A percentile compares a stretch with the other conserved stretches of the same genome.
phyloP scores from a whole-genome alignment of 495 filamentous ascomycete species.

The Massariosphaeria phaeospora region DNA sequence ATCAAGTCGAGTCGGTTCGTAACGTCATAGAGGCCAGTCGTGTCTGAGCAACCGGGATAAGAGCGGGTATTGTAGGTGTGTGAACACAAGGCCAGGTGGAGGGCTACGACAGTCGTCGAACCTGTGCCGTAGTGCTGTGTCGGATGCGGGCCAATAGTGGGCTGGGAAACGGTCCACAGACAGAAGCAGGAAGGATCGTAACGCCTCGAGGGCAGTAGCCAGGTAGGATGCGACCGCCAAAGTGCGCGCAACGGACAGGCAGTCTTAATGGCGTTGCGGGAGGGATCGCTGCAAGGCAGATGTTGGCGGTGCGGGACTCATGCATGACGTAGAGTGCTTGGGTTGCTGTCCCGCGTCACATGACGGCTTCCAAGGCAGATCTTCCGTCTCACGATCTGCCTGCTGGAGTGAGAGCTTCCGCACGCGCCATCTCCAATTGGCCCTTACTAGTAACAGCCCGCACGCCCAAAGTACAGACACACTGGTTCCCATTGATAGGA shows the following conservation, averaged over 20 bases:
- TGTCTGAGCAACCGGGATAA: neutral
- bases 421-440: too few species aligned
- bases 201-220: neutral
- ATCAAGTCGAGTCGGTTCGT: constrained; percentile 30
- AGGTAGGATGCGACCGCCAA: neutral
- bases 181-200: neutral
- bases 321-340: constrained; percentile 18
- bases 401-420: too few species aligned
- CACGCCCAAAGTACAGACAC: too few species aligned
- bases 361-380: too few species aligned
- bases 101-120: neutral
- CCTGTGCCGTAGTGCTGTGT: constrained; percentile 22
- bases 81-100: constrained; percentile 9
- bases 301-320: constrained; percentile 17
- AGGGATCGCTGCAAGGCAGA: constrained; percentile 18
- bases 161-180: neutral
- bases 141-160: neutral
- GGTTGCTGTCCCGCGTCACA: neutral
- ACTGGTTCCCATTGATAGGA: too few species aligned
- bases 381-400: too few species aligned
- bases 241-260: constrained; percentile 16
- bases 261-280: neutral
- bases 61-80: constrained; percentile 9
- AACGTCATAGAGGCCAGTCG: constrained; percentile 20
- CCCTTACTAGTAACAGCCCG: too few species aligned